Conservation (phyloP, 306 rosid genomes). For the Astragalus glycyphyllos region DNA sequence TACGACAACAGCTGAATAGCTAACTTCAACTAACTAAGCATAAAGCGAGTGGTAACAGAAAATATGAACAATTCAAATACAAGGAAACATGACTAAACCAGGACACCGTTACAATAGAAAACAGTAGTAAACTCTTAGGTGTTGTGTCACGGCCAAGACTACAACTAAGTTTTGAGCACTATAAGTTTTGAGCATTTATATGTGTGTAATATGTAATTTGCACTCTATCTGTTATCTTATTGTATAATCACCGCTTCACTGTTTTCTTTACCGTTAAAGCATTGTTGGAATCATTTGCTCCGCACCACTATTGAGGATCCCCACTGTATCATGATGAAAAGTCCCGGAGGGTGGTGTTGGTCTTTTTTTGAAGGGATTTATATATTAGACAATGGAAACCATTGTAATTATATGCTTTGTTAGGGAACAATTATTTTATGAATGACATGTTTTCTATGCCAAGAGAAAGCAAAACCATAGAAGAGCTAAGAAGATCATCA, state of each 20-base stretch:
- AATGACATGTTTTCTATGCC: conserved; percentile 4
- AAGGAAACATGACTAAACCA: background rate
- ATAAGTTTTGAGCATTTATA: conserved; percentile 9
- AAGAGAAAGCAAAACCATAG: conserved; percentile 6
- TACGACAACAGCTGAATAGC: too few species aligned
- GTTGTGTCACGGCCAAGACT: background rate
- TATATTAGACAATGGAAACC: background rate
- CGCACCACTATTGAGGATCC: background rate
- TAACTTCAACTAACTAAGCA: too few species aligned
- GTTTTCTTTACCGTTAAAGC: conserved; percentile 8
- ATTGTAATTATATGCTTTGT: background rate
- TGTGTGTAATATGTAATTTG: background rate
- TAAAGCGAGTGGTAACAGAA: background rate
- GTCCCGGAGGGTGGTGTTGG: background rate
- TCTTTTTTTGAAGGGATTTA: background rate
- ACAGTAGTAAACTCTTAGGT: background rate
- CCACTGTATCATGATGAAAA: background rate
- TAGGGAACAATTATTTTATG: background rate
- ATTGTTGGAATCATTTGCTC: conserved; percentile 8
- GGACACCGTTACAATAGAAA: too few species aligned
- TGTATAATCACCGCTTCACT: background rate
- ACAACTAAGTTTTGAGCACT: background rate
- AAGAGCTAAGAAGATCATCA: conserved; percentile 8
- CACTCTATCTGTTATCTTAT: background rate
- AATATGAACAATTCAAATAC: background rate